Percentiles rank a stretch among this genome's conserved stretches.
phyloP scores from a whole-genome alignment of 352 stramenopile species.

The Phytophthora cactorum region DNA sequence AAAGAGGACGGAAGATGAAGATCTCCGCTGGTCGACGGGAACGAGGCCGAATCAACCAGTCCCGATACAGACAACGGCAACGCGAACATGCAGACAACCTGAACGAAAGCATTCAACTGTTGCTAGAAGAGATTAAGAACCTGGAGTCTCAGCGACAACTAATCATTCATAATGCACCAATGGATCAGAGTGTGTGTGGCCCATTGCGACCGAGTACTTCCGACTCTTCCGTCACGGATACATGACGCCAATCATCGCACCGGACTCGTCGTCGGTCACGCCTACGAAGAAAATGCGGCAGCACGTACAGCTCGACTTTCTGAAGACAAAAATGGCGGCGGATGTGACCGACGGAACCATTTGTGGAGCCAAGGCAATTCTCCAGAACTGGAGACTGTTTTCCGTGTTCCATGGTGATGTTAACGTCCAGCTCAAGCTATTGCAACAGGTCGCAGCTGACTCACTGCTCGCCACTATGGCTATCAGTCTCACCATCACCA shows the following conservation, averaged over 20 bases:
- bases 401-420: conserved; percentile 14
- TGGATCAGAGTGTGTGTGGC: conserved; percentile 16
- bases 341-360: conserved; percentile 16
- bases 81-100: conserved; percentile 5
- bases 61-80: conserved; percentile 16
- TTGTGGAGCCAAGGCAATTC: conserved; percentile 7
- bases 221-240: conserved; percentile 18
- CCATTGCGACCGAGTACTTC: conserved; percentile 22
- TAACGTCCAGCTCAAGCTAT: not conserved
- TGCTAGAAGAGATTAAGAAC: conserved; percentile 11
- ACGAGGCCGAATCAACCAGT: conserved; percentile 24
- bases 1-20: conserved; percentile 1
- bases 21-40: conserved; percentile 13
- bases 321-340: not conserved
- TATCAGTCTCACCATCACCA: conserved; percentile 10
- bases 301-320: conserved; percentile 18
- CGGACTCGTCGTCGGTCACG: not conserved
- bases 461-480: conserved; percentile 3
- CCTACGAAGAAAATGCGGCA: not conserved
- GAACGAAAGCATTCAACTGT: not conserved
- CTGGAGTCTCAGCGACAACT: conserved; percentile 6
- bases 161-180: not conserved
- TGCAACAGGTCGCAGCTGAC: conserved; percentile 2
- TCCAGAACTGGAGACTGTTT: conserved; percentile 18
- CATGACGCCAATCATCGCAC: not conserved